Evolutionary conservation across 305 asterid species (phyloP), one percentile per base, ranked within the genome.

Genomic region (Euphrasia arctica): DNA sequence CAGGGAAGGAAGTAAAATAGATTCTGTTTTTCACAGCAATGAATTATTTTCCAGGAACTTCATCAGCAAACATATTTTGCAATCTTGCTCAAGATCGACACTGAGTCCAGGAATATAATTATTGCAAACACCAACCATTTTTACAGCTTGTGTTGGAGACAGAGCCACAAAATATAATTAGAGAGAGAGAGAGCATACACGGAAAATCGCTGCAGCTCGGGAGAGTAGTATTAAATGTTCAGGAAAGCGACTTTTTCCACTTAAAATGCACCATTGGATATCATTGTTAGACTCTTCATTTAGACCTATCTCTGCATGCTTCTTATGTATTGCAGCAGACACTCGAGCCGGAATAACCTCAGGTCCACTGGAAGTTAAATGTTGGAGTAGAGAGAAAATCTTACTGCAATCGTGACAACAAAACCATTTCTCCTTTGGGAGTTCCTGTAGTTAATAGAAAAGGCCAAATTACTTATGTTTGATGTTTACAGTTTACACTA

Each of bases 401-500:
- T 67, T 86, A 75, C 73, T 39, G 79, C 95, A 89, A 62, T 80
- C 83, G 67, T 75, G 69, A 77, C 88, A 75, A 78, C 96, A 89
- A 70, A 89, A 86, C 96, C 96, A 89, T 77, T 86, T 89, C 72
- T 86, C 96, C 41, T 69, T 71, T 0, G 95, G 96, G 32, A 89
- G 90, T 75, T 86, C 95, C 96, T 89, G 83, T 54, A 28, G 25
- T 31, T 56, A 49, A 56, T 18, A 47, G 45, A 58, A 2, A 55
- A 0, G 5, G 34, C 11, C 31, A 15, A 56, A 36, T 25, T 55
- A 32, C 57, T 54, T 12, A 47, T 47, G 41, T 39, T 43, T 51
- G 36, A 14, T 9, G 13, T 43, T 43, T 54, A 72, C 34, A 60
- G 13, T 43, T 43, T 54, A 72, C 34, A 60, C 43, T 34, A 29